Conservation (phyloP, 1,139 yeast species). For the Pichia sp. region DNA sequence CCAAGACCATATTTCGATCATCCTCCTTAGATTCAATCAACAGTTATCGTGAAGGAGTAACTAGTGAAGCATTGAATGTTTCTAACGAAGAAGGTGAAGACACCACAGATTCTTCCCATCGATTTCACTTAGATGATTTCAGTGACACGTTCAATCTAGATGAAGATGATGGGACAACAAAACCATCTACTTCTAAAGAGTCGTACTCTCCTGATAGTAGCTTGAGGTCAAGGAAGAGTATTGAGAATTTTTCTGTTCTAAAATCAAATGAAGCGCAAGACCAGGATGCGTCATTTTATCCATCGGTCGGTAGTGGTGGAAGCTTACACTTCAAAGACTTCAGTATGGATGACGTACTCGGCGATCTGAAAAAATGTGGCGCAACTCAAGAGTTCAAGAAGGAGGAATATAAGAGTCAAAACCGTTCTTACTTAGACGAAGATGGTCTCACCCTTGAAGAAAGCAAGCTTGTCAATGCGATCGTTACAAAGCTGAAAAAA, state of each 20-base stretch:
- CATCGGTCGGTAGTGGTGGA: slow-evolving; percentile 4
- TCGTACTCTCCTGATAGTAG: too few relatives aligned
- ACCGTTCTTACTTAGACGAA: background rate
- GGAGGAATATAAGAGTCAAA: background rate
- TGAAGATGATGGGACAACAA: background rate
- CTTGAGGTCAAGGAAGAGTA: too few relatives aligned
- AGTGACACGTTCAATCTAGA: slow-evolving; percentile 3
- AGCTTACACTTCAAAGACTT: slow-evolving; percentile 13
- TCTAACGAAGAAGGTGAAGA: background rate
- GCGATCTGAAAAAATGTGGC: slow-evolving; percentile 1
- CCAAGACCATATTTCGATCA: slow-evolving; percentile 11
- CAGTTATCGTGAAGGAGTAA: background rate
- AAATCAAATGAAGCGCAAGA: background rate
- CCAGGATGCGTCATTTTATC: background rate
- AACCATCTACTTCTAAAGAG: too few relatives aligned
- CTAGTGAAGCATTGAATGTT: background rate
- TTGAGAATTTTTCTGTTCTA: too few relatives aligned
- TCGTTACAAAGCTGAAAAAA: slow-evolving; percentile 17
- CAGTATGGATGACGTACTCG: slow-evolving; percentile 8
- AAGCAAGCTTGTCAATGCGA: slow-evolving; percentile 15
- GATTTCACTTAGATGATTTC: slow-evolving; percentile 8
- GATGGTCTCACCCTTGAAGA: slow-evolving; percentile 3
- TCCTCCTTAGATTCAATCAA: slow-evolving; percentile 7
- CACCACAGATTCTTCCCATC: slow-evolving; percentile 1
- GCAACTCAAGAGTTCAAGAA: background rate